These are phyloP conservation scores for Scenedesmus sp. DNA, from an alignment of 163 green algal species.

Conservation along the genomic window DNA sequence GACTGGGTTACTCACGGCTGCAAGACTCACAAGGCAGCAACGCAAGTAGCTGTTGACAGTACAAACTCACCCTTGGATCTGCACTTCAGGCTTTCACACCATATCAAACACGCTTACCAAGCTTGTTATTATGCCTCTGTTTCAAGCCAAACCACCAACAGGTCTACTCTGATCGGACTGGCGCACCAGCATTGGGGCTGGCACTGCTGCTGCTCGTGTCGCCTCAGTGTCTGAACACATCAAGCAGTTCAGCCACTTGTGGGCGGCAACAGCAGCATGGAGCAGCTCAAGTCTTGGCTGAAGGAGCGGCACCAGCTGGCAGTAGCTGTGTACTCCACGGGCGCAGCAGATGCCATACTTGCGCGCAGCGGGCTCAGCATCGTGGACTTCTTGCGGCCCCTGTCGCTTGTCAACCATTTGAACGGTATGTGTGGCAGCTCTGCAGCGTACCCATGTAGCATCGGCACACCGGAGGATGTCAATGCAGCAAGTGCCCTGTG, in stretches of 20 bases:
- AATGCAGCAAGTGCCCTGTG: not conserved
- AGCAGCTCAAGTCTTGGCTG: constrained; percentile 53
- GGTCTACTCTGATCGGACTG: not conserved
- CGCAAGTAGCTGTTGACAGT: not conserved
- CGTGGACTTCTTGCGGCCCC: constrained; percentile 87
- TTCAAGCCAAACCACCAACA: not conserved
- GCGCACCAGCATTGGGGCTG: not conserved
- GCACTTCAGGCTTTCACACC: not conserved
- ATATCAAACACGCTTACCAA: not conserved
- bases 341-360: constrained; percentile 72
- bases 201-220: not conserved
- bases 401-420: constrained; percentile 79
- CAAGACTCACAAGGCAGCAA: not conserved
- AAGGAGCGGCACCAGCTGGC: constrained; percentile 68
- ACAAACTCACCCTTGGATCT: not conserved
- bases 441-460: not conserved
- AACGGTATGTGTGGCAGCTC: constrained; percentile 73
- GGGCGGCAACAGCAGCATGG: constrained; percentile 17
- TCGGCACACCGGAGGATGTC: not conserved
- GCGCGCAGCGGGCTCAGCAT: constrained; percentile 81
- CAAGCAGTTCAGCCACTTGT: not conserved
- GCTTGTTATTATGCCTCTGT: not conserved
- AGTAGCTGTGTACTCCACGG: constrained; percentile 80
- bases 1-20: not conserved
- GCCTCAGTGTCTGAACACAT: not conserved